Conservation (phyloP, 1,139 yeast species). For the Sugiyamaella castrensis region DNA sequence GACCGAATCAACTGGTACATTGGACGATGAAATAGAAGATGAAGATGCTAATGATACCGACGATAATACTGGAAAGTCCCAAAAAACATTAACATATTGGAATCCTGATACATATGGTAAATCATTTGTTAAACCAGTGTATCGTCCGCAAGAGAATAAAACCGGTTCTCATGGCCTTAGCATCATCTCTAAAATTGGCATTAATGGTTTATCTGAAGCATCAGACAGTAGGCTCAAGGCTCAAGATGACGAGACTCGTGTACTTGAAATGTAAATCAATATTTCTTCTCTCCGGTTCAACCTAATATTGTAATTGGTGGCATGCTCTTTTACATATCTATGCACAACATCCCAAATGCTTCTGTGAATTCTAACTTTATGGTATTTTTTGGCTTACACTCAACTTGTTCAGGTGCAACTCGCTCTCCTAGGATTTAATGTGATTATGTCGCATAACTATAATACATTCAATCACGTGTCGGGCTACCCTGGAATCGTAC, state of each 20-base stretch:
- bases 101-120: slow-evolving; percentile 31
- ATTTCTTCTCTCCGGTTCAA: neutral
- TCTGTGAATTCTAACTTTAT: neutral
- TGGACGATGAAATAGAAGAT: slow-evolving; percentile 4
- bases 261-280: slow-evolving; percentile 18
- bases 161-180: neutral
- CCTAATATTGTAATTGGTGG: neutral
- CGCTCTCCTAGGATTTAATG: neutral
- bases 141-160: slow-evolving; percentile 10
- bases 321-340: neutral
- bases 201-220: slow-evolving; percentile 10
- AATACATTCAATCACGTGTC: no score
- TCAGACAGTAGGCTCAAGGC: slow-evolving; percentile 6
- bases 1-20: slow-evolving; percentile 28
- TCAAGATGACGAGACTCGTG: slow-evolving; percentile 24
- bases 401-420: neutral
- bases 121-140: slow-evolving; percentile 36
- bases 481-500: no score
- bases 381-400: slow-evolving; percentile 1
- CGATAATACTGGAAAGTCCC: slow-evolving; percentile 22
- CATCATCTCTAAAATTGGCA: slow-evolving; percentile 13
- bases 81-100: slow-evolving; percentile 23
- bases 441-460: no score
- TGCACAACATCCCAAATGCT: no score
- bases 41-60: slow-evolving; percentile 21